Evolutionary conservation across 2,329 filamentous ascomycete species (phyloP).

Genomic region (Ophiostoma quercus): DNA sequence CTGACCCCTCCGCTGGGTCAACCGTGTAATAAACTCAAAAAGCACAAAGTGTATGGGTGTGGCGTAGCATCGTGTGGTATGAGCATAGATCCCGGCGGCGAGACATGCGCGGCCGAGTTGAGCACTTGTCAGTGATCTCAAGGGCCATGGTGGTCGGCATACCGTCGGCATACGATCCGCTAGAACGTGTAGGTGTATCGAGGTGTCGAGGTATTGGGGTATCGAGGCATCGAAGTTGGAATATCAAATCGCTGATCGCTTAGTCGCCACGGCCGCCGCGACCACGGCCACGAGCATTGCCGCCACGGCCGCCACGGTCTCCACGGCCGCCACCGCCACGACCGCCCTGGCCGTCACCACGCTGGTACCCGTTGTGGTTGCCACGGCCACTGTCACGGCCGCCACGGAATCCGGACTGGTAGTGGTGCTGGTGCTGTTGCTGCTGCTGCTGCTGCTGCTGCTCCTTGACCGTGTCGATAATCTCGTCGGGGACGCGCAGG

Average conservation of each 20-base stretch:
- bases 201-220: background rate
- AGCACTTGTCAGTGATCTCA: background rate
- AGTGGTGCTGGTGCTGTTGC: conserved; percentile 38
- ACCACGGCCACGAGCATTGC: conserved; percentile 35
- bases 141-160: background rate
- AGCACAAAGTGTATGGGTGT: conserved; percentile 13
- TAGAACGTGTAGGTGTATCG: background rate
- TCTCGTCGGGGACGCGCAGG: conserved; percentile 90
- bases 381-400: conserved; percentile 57
- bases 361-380: conserved; percentile 51
- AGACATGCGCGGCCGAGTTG: background rate
- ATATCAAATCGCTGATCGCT: background rate
- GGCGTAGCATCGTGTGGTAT: background rate
- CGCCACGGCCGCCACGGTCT: conserved; percentile 36
- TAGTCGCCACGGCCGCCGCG: conserved; percentile 36
- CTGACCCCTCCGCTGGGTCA: conserved; percentile 14
- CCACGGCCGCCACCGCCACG: conserved; percentile 39
- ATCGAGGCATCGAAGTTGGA: background rate
- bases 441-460: conserved; percentile 73
- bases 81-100: background rate
- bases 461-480: conserved; percentile 90
- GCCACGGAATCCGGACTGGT: conserved; percentile 47
- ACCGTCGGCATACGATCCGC: background rate
- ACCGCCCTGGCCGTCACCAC: conserved; percentile 49
- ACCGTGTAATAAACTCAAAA: conserved; percentile 21